Base-by-base conservation (phyloP, 352 stramenopile genomes). In the Aphanomyces stellatus region DNA sequence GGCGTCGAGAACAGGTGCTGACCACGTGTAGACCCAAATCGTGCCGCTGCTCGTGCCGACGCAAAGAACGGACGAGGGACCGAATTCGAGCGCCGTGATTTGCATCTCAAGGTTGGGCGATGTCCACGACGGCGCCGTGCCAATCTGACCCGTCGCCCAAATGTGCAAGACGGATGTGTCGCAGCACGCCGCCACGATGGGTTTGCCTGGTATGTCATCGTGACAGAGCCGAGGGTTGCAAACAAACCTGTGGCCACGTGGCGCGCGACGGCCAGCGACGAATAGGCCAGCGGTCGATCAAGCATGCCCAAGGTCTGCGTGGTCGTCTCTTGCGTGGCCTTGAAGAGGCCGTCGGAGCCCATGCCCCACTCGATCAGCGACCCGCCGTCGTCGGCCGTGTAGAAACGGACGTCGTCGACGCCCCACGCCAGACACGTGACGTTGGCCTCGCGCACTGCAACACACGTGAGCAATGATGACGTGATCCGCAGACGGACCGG, bases 401-500 rank as follows among this genome's bases (percentile, higher is more conserved):
- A 64, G 11, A 64, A 49, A 1, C 37, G 35, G 11, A n/a, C 31
- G 33, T 64, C 55, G 40, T 64, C 55, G 3, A 49, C 17, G 35
- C 55, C 55, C 55, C 55, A 64, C 2, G 11, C 6, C 2, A 64
- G 41, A 78, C 10, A 74, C 74, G 0, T 69, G 68, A 8, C 69
- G 51, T 34, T 77, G 71, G 42, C 64, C 72, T 2, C 62, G 48
- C 19, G 87, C 27, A n/a, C 70, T 68, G 40, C 76, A 85, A 28
- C 83, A 76, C 0, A 87, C 53, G 6, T 79, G 72, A 2, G 71
- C 71, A 4, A 64, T 60, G 0, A 61, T 64, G 25, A 84, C 76
- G 0, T 71, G 71, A 1, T 69, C 72, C 30, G 85, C 88, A 41
- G 87, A 81, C 34, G 70, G 60, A 90, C 83, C 27, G 79, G 72